Evolutionary conservation across 768 basidiomycete species (phyloP), one percentile per base, ranked within the genome.

Genomic region (Obba rivulosa): DNA sequence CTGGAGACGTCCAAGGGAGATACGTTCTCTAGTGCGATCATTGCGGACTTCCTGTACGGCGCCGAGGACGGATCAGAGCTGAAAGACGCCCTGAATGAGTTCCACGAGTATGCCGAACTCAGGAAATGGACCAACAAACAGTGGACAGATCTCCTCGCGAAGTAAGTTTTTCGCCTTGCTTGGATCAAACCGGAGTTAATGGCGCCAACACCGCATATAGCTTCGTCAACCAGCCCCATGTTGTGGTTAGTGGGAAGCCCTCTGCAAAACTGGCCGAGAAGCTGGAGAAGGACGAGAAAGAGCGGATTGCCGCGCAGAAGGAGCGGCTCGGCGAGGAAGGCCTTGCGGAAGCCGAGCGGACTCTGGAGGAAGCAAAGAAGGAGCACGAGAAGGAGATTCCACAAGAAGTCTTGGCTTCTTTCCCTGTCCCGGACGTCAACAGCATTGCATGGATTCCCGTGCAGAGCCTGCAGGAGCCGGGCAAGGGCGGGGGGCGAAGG

Each of bases 391-490:
- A 68, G 51, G 81, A 85, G 13, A 92, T 97, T 36, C 95, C 96
- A 2, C 69, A 72, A 13, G 82, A 89, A 21, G 75, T 97, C 50
- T 66, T 99, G 28, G 85, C 81, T 2, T 72, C 77, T 13, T 98
- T 98, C 75, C 86, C 85, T n/a, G 81, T 97, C 22, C 95, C 94
- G 0, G 80, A 88, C 57, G 90, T 95, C 34, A 85, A 85, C 62
- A 86, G 79, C 50, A 94, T 99, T 56, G 81, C 86, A 7, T 98
- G 94, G 92, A 92, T 98, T 48, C 83, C 87, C 2, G 80, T 83
- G 13, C 72, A 82, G 56, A 84, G 74, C 23, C 63, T 70, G 34
- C 85, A 87, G 63, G 84, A 91, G 61, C 67, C 68, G 18, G 83
- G 82, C 35, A 66, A 62, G 35, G 78, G 78, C 13, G 69, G 79